Percentiles rank a stretch among this genome's conserved stretches.
phyloP scores from a whole-genome alignment of 2,329 filamentous ascomycete species.

The Clonostachys rosea region DNA sequence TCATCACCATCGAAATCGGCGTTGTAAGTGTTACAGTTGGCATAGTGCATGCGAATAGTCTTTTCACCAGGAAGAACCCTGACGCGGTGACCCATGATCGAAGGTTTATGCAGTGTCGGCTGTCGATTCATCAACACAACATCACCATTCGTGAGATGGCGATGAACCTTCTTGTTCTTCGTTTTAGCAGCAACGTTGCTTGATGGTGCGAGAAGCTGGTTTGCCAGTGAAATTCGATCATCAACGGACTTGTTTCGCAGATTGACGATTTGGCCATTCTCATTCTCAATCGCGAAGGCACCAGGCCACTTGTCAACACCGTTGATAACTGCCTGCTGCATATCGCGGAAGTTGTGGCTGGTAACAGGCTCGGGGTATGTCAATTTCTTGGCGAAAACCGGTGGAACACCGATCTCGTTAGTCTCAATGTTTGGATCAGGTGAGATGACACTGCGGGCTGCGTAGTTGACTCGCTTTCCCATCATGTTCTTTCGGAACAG shows the following conservation, averaged over 20 bases:
- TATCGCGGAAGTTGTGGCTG: constrained; percentile 91
- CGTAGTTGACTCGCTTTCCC: constrained; percentile 99
- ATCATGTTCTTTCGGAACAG: constrained; percentile 99
- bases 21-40: constrained; percentile 99
- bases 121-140: constrained; percentile 99
- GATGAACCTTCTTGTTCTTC: constrained; percentile 92
- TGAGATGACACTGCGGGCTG: constrained; percentile 94
- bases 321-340: constrained; percentile 95
- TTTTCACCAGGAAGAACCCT: constrained; percentile 90
- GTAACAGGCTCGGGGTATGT: constrained; percentile 98
- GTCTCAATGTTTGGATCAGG: constrained; percentile 98
- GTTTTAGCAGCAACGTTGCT: constrained; percentile 69
- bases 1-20: constrained; percentile 99
- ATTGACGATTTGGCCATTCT: constrained; percentile 87
- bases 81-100: constrained; percentile 96
- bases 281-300: constrained; percentile 90
- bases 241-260: constrained; percentile 83
- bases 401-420: constrained; percentile 95
- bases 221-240: constrained; percentile 84
- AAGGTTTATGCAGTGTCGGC: constrained; percentile 95
- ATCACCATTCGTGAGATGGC: constrained; percentile 93
- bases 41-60: constrained; percentile 99
- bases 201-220: constrained; percentile 85
- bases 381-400: constrained; percentile 94
- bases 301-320: constrained; percentile 92